These are phyloP conservation scores for Tricholoma sp. DNA, from an alignment of 768 basidiomycete genomes.

Conservation along the genomic window DNA sequence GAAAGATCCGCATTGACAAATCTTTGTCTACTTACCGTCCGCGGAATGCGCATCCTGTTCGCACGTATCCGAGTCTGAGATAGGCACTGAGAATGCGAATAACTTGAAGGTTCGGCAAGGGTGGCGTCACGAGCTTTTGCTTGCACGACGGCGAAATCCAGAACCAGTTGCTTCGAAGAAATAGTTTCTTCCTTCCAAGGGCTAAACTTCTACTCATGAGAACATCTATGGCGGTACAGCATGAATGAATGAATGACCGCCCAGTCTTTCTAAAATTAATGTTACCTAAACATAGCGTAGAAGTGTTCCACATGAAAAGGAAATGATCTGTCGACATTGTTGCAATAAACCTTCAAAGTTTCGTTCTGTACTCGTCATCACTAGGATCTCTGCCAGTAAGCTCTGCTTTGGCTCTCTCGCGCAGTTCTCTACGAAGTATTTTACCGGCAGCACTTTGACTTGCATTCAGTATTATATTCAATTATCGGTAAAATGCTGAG, in stretches of 20 bases:
- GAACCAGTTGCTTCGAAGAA: neutral
- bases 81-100: too few species aligned
- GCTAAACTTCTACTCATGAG: too few species aligned
- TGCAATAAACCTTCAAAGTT: constrained; percentile 13
- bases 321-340: neutral
- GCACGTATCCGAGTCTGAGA: too few species aligned
- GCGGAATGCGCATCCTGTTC: too few species aligned
- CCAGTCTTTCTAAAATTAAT: neutral
- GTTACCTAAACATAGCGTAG: neutral
- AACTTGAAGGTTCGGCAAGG: too few species aligned
- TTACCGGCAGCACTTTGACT: constrained; percentile 72
- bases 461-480: neutral
- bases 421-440: constrained; percentile 74
- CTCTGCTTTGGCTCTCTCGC: constrained; percentile 62
- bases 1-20: too few species aligned
- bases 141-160: neutral
- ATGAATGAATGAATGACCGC: too few species aligned
- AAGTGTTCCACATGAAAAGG: neutral
- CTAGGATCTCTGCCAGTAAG: constrained; percentile 34
- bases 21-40: too few species aligned
- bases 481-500: neutral
- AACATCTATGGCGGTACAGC: too few species aligned
- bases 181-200: neutral
- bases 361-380: constrained; percentile 25
- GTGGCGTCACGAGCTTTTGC: too few species aligned